Conservation (phyloP, 371 early-diverging fungal species). For the Smittium culicis region DNA sequence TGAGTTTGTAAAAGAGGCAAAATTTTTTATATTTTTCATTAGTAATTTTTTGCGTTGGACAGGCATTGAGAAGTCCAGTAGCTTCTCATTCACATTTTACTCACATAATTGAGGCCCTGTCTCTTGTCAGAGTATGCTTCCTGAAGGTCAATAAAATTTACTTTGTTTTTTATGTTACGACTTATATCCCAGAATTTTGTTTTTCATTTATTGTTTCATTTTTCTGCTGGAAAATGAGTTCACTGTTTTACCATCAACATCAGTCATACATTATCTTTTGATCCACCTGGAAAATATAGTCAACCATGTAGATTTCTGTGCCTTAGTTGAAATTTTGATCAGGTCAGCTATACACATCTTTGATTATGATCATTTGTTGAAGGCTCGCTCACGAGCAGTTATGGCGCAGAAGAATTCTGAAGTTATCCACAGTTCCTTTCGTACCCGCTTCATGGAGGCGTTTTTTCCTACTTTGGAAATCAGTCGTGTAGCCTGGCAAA, state of each 20-base stretch:
- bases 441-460: not conserved
- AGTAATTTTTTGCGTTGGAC: not conserved
- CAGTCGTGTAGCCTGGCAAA: not conserved
- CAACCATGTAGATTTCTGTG: not conserved
- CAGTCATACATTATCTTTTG: not conserved
- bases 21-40: not conserved
- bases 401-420: not conserved
- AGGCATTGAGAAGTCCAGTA: not conserved
- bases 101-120: not conserved
- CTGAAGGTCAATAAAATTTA: not conserved
- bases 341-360: not conserved
- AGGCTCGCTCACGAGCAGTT: not conserved
- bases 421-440: not conserved
- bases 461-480: not conserved
- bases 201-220: not conserved
- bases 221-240: not conserved
- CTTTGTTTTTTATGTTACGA: not conserved
- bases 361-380: not conserved
- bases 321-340: not conserved
- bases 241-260: not conserved
- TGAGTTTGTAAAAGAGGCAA: not conserved
- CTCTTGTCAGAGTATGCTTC: not conserved
- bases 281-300: not conserved
- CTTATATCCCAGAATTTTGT: not conserved
- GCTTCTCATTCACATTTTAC: not conserved